These are phyloP conservation scores for Epichloe sibirici DNA, from an alignment of 2,329 filamentous ascomycete species.

Conservation along the genomic window DNA sequence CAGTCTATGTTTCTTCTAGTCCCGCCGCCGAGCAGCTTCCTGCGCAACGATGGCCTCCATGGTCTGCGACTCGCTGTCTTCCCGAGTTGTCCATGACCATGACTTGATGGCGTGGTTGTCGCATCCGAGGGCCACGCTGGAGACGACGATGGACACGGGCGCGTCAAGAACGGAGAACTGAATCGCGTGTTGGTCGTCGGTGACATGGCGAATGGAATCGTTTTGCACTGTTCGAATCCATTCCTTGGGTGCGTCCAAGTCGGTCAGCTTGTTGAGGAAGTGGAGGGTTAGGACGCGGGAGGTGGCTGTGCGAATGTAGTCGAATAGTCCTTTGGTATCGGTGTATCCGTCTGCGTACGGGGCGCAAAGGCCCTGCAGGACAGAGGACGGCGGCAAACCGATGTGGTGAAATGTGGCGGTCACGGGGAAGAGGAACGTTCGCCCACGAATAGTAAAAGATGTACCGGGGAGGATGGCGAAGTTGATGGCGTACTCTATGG, in stretches of 20 bases:
- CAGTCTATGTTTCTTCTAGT: conserved; percentile 7
- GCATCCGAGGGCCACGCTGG: conserved; percentile 10
- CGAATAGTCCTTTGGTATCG: conserved; percentile 28
- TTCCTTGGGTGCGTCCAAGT: not conserved
- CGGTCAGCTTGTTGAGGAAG: conserved; percentile 16
- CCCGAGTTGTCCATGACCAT: conserved; percentile 20
- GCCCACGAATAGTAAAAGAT: conserved; percentile 30
- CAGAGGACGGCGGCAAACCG: conserved; percentile 23
- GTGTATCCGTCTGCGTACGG: conserved; percentile 34
- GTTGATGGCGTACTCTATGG: conserved; percentile 29
- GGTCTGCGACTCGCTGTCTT: conserved; percentile 7
- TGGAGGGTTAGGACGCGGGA: conserved; percentile 27
- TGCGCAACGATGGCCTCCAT: conserved; percentile 14
- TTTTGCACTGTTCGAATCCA: conserved; percentile 22
- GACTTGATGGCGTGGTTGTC: conserved; percentile 9
- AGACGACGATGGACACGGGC: conserved; percentile 12
- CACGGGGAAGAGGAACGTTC: conserved; percentile 30
- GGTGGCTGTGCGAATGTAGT: conserved; percentile 33
- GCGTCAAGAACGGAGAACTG: conserved; percentile 18
- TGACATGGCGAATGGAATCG: conserved; percentile 18
- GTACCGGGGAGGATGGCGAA: conserved; percentile 32
- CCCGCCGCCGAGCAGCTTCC: conserved; percentile 8
- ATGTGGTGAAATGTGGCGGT: conserved; percentile 34
- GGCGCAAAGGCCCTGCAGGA: conserved; percentile 27
- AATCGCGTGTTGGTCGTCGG: conserved; percentile 18